These are phyloP conservation scores for Elongisporangium undulatum DNA, from an alignment of 352 stramenopile genomes.

Conservation along the genomic window DNA sequence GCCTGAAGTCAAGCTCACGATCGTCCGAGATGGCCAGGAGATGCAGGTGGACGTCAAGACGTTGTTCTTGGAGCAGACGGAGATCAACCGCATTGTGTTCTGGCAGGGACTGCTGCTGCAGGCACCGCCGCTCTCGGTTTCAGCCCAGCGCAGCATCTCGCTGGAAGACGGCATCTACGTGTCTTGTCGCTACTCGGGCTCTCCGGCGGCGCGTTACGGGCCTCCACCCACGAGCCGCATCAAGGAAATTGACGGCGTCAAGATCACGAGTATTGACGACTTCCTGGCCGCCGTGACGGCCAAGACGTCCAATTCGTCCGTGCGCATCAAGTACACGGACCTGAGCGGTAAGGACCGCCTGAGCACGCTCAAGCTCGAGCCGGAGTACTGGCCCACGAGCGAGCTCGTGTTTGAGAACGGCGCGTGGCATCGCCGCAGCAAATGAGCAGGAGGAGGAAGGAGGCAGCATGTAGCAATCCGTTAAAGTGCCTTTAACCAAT, in stretches of 20 bases:
- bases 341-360: constrained; percentile 84
- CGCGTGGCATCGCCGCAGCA: constrained; percentile 63
- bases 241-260: constrained; percentile 86
- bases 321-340: constrained; percentile 90
- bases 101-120: constrained; percentile 91
- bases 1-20: constrained; percentile 70
- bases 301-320: constrained; percentile 54
- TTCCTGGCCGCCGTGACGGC: constrained; percentile 80
- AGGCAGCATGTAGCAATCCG: not conserved
- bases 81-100: constrained; percentile 90
- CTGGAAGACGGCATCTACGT: constrained; percentile 84
- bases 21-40: constrained; percentile 81
- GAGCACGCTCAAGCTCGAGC: constrained; percentile 86
- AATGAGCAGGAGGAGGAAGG: constrained; percentile 13
- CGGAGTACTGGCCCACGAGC: constrained; percentile 89
- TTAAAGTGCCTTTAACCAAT: not conserved
- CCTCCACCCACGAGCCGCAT: constrained; percentile 87
- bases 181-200: constrained; percentile 85
- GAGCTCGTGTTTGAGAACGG: constrained; percentile 77
- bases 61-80: constrained; percentile 73
- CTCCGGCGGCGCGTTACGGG: constrained; percentile 84
- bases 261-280: constrained; percentile 86
- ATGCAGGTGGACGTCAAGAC: constrained; percentile 71
- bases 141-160: constrained; percentile 76
- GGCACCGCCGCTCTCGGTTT: constrained; percentile 82